Conservation (phyloP, 345 rosid species). For the Salix udensis region DNA sequence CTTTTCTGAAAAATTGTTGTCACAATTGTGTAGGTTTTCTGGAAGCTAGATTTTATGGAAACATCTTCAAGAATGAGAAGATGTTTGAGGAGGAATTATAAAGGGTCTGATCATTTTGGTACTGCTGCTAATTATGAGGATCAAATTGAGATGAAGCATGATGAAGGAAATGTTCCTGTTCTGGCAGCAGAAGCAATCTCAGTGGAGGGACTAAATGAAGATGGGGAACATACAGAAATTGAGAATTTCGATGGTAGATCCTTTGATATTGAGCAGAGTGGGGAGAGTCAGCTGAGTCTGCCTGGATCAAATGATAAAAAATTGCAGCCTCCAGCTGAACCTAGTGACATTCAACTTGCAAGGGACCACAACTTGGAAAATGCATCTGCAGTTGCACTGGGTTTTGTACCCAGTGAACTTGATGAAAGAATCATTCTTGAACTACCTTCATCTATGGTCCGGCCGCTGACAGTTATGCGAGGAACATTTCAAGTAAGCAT, state of each 20-base stretch:
- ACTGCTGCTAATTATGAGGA: slow-evolving; percentile 89
- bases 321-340: slow-evolving; percentile 42
- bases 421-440: slow-evolving; percentile 92
- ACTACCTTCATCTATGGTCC: slow-evolving; percentile 92
- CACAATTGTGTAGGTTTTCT: slow-evolving; percentile 59
- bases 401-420: slow-evolving; percentile 81
- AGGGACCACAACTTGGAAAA: slow-evolving; percentile 50
- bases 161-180: slow-evolving; percentile 54
- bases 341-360: slow-evolving; percentile 45
- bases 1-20: slow-evolving; percentile 6
- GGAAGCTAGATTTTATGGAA: slow-evolving; percentile 96
- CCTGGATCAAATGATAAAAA: slow-evolving; percentile 50
- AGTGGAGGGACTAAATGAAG: slow-evolving; percentile 64
- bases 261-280: slow-evolving; percentile 37
- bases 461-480: slow-evolving; percentile 70
- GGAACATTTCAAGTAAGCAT: slow-evolving; percentile 92
- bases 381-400: slow-evolving; percentile 65
- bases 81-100: slow-evolving; percentile 75
- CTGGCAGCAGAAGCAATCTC: slow-evolving; percentile 87
- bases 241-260: slow-evolving; percentile 51
- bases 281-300: slow-evolving; percentile 41
- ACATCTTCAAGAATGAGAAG: slow-evolving; percentile 94
- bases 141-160: slow-evolving; percentile 40
- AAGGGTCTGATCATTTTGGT: slow-evolving; percentile 82
- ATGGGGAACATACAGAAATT: slow-evolving; percentile 68